Percentiles rank a stretch among this genome's conserved stretches.
Conservation (phyloP, 2,329 filamentous ascomycete genomes). For the Colletotrichum coccodes region DNA sequence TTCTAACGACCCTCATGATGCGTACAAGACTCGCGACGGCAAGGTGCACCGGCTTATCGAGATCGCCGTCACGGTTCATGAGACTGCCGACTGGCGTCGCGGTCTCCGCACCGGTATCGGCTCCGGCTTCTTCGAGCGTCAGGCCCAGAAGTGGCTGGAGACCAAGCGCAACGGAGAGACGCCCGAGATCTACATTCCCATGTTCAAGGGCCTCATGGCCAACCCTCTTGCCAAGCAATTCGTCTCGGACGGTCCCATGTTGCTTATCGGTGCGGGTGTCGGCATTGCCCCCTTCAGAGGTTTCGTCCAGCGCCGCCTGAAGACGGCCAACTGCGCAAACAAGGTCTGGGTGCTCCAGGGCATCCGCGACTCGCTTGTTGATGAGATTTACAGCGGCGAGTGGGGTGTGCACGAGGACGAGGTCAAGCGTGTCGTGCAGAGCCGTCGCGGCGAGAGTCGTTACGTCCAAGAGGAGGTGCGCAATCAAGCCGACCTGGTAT, state of each 20-base stretch:
- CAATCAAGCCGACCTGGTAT: conserved; percentile 93
- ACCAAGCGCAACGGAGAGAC: conserved; percentile 70
- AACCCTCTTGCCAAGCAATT: conserved; percentile 95
- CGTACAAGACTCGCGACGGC: conserved; percentile 73
- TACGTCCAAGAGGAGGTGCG: conserved; percentile 97
- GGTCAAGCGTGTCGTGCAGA: conserved; percentile 85
- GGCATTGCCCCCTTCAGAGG: conserved; percentile 97
- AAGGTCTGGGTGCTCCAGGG: conserved; percentile 98
- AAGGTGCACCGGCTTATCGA: conserved; percentile 86
- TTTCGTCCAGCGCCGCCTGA: conserved; percentile 93
- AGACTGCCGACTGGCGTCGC: conserved; percentile 80
- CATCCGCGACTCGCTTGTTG: conserved; percentile 90
- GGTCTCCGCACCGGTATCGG: conserved; percentile 84
- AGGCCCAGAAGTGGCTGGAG: conserved; percentile 78
- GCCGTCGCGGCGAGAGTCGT: conserved; percentile 78
- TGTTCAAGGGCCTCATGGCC: conserved; percentile 98
- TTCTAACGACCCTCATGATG: conserved; percentile 91
- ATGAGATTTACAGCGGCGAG: conserved; percentile 96
- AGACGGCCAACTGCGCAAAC: conserved; percentile 95
- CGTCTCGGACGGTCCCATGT: conserved; percentile 93
- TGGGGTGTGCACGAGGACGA: conserved; percentile 93
- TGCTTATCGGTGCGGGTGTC: conserved; percentile 95
- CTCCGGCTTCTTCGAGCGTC: conserved; percentile 91
- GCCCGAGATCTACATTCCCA: conserved; percentile 81
- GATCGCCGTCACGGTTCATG: conserved; percentile 96